Base-by-base conservation (phyloP, 2,329 filamentous ascomycete species). In the Pyrenophora seminiperda region DNA sequence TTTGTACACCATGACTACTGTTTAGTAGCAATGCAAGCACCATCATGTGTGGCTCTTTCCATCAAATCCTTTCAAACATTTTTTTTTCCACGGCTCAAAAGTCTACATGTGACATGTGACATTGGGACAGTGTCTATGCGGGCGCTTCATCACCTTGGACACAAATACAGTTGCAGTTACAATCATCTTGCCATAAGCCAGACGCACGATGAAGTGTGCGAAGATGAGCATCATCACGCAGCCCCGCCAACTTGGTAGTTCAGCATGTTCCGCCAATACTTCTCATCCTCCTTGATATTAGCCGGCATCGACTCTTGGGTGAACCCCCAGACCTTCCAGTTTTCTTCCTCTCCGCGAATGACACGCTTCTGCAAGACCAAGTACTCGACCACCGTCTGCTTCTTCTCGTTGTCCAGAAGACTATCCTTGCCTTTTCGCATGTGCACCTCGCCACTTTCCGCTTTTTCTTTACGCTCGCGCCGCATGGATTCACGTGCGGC, bases 271-370 rank as follows among this genome's bases (percentile, higher is more conserved):
- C 47, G 54, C 57, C 61, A 63, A 24, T 65, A 63, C 41, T 47
- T 40, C 32, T 67, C 64, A 13, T 67, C 62, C 32, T 56, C 51
- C 34, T 54, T 42, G 18, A 70, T 54, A 11, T 34, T 55, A 38
- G 59, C 55, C 4, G 57, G 56, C 20, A 62, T 70, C 30, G 81
- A 83, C 60, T 82, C 79, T 33, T 79, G 70, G 22, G 83, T 74
- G 15, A 83, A 87, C 11, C 87, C 87, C 81, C 86, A 87, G 41
- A 89, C 70, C 66, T 76, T 78, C 87, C 87, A 90, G 2, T 78
- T 75, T 20, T 70, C 73, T 47, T 77, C 68, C 64, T 75, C 66
- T 27, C 76, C 77, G 2, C 61, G 53, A 37, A 75, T 81, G 15
- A 80, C 82, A 45, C 65, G 70, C 38, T 72, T 74, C 63, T 84